Conservation (phyloP, 176 grass and related monocot genomes). For the Cenchrus fungigraminus region DNA sequence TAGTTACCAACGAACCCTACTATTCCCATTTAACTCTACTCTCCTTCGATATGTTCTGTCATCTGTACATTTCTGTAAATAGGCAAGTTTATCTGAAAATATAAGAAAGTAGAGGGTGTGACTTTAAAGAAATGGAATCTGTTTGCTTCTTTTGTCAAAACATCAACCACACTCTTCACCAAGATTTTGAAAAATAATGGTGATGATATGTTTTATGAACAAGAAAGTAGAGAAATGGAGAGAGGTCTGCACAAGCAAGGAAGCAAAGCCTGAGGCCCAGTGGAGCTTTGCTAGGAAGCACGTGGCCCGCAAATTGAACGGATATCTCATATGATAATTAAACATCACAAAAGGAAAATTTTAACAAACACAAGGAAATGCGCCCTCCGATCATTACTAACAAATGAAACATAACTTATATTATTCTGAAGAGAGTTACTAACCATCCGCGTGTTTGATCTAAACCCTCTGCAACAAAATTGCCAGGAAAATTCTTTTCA, state of each 20-base stretch:
- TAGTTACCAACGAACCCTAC: not conserved
- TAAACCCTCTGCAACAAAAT: slow-evolving; percentile 97
- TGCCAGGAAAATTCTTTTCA: slow-evolving; percentile 96
- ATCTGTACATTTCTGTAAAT: not conserved
- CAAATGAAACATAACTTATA: slow-evolving; percentile 5
- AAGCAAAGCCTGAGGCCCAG: slow-evolving; percentile 17
- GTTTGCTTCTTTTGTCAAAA: not conserved
- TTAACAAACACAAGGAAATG: slow-evolving; percentile 3
- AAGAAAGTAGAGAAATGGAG: not conserved
- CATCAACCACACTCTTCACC: not conserved
- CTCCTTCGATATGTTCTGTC: not conserved
- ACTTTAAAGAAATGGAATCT: not conserved
- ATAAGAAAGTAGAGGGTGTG: not conserved
- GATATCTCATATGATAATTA: slow-evolving; percentile 14
- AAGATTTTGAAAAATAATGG: not conserved
- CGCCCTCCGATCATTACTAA: slow-evolving; percentile 5
- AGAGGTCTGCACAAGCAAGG: not conserved
- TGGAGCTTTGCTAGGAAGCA: not conserved
- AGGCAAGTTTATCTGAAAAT: not conserved
- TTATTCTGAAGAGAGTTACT: slow-evolving; percentile 42
- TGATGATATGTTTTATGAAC: not conserved
- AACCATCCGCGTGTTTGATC: slow-evolving; percentile 99
- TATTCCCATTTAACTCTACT: not conserved
- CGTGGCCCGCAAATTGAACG: not conserved
- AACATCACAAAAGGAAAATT: slow-evolving; percentile 16